Conservation (phyloP, 345 rosid species). For the Gossypium longicalyx region DNA sequence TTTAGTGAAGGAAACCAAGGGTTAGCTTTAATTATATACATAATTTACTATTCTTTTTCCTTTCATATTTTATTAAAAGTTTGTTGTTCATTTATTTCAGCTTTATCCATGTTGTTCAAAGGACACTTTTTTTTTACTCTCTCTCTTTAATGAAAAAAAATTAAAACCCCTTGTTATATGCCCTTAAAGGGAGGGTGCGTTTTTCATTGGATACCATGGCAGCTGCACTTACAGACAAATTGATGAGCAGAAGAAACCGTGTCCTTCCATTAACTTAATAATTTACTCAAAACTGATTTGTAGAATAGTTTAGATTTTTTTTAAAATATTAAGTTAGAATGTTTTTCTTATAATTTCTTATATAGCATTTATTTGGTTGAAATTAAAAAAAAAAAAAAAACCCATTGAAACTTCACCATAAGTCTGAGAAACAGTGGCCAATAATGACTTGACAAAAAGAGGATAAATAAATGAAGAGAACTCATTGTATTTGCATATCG, state of each 20-base stretch:
- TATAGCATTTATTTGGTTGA: too few relatives aligned
- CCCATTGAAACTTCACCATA: too few relatives aligned
- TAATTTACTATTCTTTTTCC: neutral
- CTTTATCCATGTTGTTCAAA: neutral
- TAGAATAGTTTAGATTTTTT: too few relatives aligned
- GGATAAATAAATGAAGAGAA: neutral
- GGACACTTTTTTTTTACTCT: neutral
- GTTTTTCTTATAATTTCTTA: too few relatives aligned
- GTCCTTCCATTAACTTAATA: neutral
- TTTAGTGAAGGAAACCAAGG: neutral
- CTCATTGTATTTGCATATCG: neutral
- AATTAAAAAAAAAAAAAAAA: neutral
- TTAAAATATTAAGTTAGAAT: too few relatives aligned
- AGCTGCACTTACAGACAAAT: neutral
- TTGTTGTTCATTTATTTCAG: neutral
- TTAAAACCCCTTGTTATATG: neutral
- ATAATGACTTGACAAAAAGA: neutral
- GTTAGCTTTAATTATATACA: neutral
- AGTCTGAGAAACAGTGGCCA: neutral
- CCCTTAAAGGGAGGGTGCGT: neutral
- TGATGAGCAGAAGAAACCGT: neutral
- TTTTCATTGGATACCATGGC: slow-evolving; percentile 1
- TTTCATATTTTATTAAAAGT: neutral
- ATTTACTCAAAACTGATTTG: too few relatives aligned
- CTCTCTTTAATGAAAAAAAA: neutral